Conservation (phyloP, 345 rosid genomes). For the Lepidium africanum region DNA sequence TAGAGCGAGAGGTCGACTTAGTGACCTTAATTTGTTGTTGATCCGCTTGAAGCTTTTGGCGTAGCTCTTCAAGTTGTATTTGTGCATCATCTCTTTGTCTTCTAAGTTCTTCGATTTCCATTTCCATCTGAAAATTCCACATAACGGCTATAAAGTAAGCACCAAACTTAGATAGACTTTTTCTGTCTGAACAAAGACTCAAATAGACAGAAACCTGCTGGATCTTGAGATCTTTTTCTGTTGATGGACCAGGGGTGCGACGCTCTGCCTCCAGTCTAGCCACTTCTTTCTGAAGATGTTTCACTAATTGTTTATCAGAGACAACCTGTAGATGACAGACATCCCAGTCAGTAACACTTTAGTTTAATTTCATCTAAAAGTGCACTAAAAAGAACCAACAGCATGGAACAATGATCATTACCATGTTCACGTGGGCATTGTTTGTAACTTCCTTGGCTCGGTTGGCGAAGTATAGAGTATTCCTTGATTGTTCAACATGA, state of each 20-base stretch:
- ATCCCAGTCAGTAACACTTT: neutral
- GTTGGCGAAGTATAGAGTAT: slow-evolving; percentile 90
- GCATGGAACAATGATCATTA: slow-evolving; percentile 28
- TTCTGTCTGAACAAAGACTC: neutral
- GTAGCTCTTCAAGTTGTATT: slow-evolving; percentile 69
- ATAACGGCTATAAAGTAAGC: neutral
- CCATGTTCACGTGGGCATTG: slow-evolving; percentile 98
- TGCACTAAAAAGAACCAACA: neutral
- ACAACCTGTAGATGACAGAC: slow-evolving; percentile 49
- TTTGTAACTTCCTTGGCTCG: slow-evolving; percentile 99
- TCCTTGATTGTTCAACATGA: slow-evolving; percentile 96
- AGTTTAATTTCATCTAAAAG: neutral
- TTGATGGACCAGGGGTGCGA: slow-evolving; percentile 91
- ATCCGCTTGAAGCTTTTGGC: slow-evolving; percentile 63
- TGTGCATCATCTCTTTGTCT: slow-evolving; percentile 88
- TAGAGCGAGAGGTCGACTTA: neutral
- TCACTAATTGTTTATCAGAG: slow-evolving; percentile 93
- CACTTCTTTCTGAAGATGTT: slow-evolving; percentile 98
- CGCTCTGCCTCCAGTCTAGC: slow-evolving; percentile 95
- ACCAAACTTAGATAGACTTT: neutral
- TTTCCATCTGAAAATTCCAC: slow-evolving; percentile 66
- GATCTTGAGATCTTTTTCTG: slow-evolving; percentile 79
- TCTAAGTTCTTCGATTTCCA: slow-evolving; percentile 83
- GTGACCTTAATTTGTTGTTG: slow-evolving; percentile 37
- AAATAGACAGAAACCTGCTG: slow-evolving; percentile 47